Evolutionary conservation across 2,329 filamentous ascomycete species (phyloP), one percentile per base, ranked within the genome.

Genomic region (Zopfia rhizophila): DNA sequence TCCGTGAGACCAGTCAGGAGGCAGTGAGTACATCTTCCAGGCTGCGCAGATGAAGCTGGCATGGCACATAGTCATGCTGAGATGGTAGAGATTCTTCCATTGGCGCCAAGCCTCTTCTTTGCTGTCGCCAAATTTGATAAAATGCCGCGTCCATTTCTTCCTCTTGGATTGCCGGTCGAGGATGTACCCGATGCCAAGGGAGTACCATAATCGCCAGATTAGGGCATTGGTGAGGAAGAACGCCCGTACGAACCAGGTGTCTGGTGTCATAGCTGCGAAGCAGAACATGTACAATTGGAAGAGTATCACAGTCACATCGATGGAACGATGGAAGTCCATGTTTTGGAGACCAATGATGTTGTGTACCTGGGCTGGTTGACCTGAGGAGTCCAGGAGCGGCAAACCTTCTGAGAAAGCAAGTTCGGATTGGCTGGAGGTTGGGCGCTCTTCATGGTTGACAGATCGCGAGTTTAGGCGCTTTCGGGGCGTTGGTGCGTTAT

Each of bases 131-230:
- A 88, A 97, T 72, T 99, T 99, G 74, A 99, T 83, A 68, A 97
- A 99, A 76, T 99, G 94, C 18, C 94, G 86, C 12, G 93, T 97
- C 91, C 94, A 97, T 72, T 89, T 86, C 76, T 97, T 97, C 73
- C 87, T 85, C 63, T 88, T 87, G 14, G 93, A 97, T 72, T 99
- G 94, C 43, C 84, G 82, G 61, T 90, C 86, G 35, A 99, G 82
- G 49, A 97, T 86, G 60, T 90, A 82, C 31, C 93, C 94, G 18
- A 99, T 83, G 17, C 94, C 94, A 42, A 94, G 74, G 8, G 89
- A 90, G 69, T 94, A 97, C 93, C 94, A 97, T 11, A 96, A 69
- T 32, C 94, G 87, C 91, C 92, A 96, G 12, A 83, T 61, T 19
- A 90, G 73, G 3, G 94, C 94, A 68, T 95, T 91, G 18, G 84